A percentile compares a stretch with the other conserved stretches of the same genome.
Evolutionary conservation across 2,329 filamentous ascomycete species (phyloP).

Genomic region (Pseudogymnoascus sp.): DNA sequence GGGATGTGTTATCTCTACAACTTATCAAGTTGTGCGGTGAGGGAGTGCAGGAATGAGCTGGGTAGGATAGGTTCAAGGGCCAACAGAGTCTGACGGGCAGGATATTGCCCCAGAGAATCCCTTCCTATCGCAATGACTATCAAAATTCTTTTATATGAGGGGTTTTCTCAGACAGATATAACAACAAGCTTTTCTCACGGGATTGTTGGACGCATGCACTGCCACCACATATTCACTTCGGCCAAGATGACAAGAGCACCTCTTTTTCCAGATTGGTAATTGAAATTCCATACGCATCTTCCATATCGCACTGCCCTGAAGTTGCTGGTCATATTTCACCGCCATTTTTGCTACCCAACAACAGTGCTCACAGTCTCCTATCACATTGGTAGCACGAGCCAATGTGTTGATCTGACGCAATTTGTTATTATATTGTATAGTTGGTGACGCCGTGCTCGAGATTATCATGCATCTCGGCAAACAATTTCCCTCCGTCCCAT

Average conservation of each 20-base stretch:
- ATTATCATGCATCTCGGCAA: not conserved
- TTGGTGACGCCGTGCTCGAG: not conserved
- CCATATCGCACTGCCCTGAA: not conserved
- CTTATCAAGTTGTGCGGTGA: not conserved
- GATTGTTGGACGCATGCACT: not conserved
- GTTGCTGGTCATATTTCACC: not conserved
- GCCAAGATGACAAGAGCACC: not conserved
- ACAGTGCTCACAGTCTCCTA: not conserved
- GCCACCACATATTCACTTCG: slow-evolving; percentile 3
- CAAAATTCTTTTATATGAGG: not conserved
- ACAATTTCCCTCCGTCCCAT: not conserved
- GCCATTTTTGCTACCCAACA: not conserved
- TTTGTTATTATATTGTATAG: slow-evolving; percentile 5
- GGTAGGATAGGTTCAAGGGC: not conserved
- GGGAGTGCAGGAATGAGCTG: not conserved
- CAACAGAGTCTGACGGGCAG: not conserved
- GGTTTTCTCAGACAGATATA: not conserved
- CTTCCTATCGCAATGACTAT: not conserved
- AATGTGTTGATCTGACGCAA: not conserved
- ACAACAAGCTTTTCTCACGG: not conserved
- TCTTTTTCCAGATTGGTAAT: not conserved
- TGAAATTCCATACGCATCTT: not conserved
- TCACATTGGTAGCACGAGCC: not conserved
- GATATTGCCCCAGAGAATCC: not conserved
- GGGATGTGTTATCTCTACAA: not conserved